Conservation (phyloP, 495 filamentous ascomycete genomes). For the Trichoderma orchidacearum region DNA sequence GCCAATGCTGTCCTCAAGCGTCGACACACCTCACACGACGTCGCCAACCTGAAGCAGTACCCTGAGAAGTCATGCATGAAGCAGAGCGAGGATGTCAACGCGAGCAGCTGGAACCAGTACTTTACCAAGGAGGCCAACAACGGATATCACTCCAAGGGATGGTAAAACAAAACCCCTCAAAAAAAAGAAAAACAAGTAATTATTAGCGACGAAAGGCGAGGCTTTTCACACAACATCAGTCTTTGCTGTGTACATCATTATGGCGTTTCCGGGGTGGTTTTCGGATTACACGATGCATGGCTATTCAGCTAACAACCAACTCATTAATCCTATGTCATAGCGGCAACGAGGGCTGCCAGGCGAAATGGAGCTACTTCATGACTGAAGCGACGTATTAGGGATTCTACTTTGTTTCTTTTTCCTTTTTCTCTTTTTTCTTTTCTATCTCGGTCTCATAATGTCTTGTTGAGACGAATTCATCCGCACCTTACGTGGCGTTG, state of each 20-base stretch:
- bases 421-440: constrained; percentile 5
- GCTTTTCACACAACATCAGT: constrained; percentile 6
- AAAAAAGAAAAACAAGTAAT: too few species aligned
- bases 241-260: constrained; percentile 1
- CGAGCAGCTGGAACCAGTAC: constrained; percentile 39
- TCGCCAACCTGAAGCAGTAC: constrained; percentile 70
- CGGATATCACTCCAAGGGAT: constrained; percentile 40
- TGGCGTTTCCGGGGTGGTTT: background rate
- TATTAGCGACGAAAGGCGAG: constrained; percentile 11
- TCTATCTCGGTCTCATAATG: constrained; percentile 2
- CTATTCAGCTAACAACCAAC: constrained; percentile 8
- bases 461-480: background rate
- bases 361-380: constrained; percentile 16
- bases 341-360: constrained; percentile 21
- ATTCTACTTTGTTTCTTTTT: constrained; percentile 12
- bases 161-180: too few species aligned
- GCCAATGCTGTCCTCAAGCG: constrained; percentile 82
- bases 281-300: constrained; percentile 9
- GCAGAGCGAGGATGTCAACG: constrained; percentile 26
- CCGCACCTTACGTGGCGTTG: constrained; percentile 16
- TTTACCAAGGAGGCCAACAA: constrained; percentile 30
- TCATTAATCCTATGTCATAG: constrained; percentile 10
- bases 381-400: constrained; percentile 3
- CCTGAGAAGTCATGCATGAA: constrained; percentile 42
- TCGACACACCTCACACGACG: constrained; percentile 79